Conservation (phyloP, 2,329 filamentous ascomycete species). For the Colletotrichum higginsianum region DNA sequence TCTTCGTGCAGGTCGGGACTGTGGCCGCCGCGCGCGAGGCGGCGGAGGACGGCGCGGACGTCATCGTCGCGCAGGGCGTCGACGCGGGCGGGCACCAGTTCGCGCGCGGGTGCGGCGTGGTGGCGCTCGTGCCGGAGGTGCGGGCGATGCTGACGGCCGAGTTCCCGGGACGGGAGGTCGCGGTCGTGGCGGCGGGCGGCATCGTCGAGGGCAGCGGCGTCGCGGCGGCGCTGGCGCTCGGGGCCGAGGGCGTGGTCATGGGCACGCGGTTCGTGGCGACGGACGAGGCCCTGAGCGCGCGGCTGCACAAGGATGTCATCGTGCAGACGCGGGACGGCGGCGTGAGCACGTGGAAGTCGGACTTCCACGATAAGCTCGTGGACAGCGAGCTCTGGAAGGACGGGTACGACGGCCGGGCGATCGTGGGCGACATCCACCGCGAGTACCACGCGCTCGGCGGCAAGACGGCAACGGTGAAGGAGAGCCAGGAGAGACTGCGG, state of each 20-base stretch:
- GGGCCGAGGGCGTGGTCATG: slow-evolving; percentile 61
- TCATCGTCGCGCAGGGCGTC: slow-evolving; percentile 73
- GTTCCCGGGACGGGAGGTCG: slow-evolving; percentile 52
- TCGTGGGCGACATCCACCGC: slow-evolving; percentile 56
- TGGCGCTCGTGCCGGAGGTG: slow-evolving; percentile 72
- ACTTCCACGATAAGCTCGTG: slow-evolving; percentile 60
- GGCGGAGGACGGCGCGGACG: slow-evolving; percentile 66
- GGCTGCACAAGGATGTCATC: slow-evolving; percentile 57
- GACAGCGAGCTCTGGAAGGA: slow-evolving; percentile 57
- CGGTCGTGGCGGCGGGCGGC: slow-evolving; percentile 71
- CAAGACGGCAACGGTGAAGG: slow-evolving; percentile 48
- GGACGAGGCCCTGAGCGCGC: slow-evolving; percentile 59
- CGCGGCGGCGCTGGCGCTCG: slow-evolving; percentile 68
- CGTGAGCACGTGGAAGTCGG: slow-evolving; percentile 62
- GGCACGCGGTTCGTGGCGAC: slow-evolving; percentile 63
- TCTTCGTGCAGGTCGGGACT: slow-evolving; percentile 75
- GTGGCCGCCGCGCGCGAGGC: slow-evolving; percentile 68
- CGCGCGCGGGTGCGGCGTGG: slow-evolving; percentile 65
- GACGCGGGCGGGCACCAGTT: slow-evolving; percentile 78
- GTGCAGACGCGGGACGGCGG: slow-evolving; percentile 61
- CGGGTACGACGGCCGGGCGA: slow-evolving; percentile 61
- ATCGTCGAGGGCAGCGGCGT: slow-evolving; percentile 70
- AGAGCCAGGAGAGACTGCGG: slow-evolving; percentile 57
- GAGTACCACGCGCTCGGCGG: slow-evolving; percentile 51
- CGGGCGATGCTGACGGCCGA: slow-evolving; percentile 59